phyloP scores from a whole-genome alignment of 768 basidiomycete species.

The Suillus subluteus region DNA sequence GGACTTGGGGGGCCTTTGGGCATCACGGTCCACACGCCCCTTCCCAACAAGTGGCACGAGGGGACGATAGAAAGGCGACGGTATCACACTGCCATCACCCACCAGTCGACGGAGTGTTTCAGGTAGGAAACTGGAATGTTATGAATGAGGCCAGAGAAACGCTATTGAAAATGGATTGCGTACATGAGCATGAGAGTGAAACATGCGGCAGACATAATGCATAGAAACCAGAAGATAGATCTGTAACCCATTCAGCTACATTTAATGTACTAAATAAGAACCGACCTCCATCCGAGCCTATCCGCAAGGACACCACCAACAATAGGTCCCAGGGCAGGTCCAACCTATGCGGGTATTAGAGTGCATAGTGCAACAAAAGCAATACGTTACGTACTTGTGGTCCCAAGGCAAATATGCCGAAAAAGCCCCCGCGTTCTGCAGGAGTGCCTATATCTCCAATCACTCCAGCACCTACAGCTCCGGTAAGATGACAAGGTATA shows the following conservation, averaged over 20 bases:
- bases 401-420: slow-evolving; percentile 67
- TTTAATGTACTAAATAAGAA: not conserved
- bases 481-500: slow-evolving; percentile 7
- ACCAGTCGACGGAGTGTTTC: slow-evolving; percentile 27
- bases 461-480: slow-evolving; percentile 63
- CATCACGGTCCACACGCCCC: slow-evolving; percentile 20
- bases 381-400: slow-evolving; percentile 50
- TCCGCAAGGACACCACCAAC: slow-evolving; percentile 56
- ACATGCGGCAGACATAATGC: slow-evolving; percentile 49
- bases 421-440: slow-evolving; percentile 74
- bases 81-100: slow-evolving; percentile 33
- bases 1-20: slow-evolving; percentile 15
- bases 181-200: slow-evolving; percentile 53
- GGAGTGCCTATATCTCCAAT: slow-evolving; percentile 78
- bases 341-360: slow-evolving; percentile 38
- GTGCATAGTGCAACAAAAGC: not conserved
- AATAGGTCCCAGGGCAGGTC: slow-evolving; percentile 50
- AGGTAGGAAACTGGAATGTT: slow-evolving; percentile 35
- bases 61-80: slow-evolving; percentile 30
- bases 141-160: slow-evolving; percentile 26
- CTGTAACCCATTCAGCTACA: slow-evolving; percentile 29
- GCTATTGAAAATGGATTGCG: slow-evolving; percentile 25
- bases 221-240: slow-evolving; percentile 67
- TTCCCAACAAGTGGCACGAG: slow-evolving; percentile 29
- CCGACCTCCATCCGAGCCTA: slow-evolving; percentile 61